Percentiles rank a stretch among this genome's conserved stretches.
Evolutionary conservation across 371 early-diverging fungal species (phyloP).

Genomic region (Blakeslea trispora): DNA sequence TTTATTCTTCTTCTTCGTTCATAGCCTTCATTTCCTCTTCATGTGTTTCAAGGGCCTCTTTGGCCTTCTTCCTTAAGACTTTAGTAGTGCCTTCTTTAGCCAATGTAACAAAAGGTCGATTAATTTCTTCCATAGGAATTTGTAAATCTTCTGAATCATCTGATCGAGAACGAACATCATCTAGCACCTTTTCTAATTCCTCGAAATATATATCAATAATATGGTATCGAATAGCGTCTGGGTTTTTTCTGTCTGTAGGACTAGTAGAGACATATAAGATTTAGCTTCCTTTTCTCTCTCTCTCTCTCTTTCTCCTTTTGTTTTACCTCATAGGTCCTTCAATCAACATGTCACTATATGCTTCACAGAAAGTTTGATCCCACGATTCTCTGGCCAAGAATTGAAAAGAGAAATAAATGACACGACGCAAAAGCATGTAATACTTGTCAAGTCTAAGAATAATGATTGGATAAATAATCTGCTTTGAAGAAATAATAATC

Average conservation of each 20-base stretch:
- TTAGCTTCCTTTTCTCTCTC: neutral
- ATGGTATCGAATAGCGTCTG: slow-evolving; percentile 81
- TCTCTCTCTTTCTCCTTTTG: no score
- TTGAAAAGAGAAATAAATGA: slow-evolving; percentile 68
- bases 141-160: slow-evolving; percentile 37
- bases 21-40: slow-evolving; percentile 28
- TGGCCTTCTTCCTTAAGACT: slow-evolving; percentile 55
- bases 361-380: slow-evolving; percentile 60
- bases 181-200: slow-evolving; percentile 71
- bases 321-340: slow-evolving; percentile 76
- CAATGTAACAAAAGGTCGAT: slow-evolving; percentile 67
- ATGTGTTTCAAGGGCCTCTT: slow-evolving; percentile 41
- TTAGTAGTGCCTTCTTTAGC: slow-evolving; percentile 56
- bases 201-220: slow-evolving; percentile 80
- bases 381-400: slow-evolving; percentile 70
- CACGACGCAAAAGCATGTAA: slow-evolving; percentile 77
- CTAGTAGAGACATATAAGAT: slow-evolving; percentile 35
- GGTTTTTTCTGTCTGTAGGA: slow-evolving; percentile 62
- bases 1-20: slow-evolving; percentile 19
- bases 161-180: slow-evolving; percentile 42
- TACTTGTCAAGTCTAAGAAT: slow-evolving; percentile 79
- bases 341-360: slow-evolving; percentile 61
- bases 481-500: no score
- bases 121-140: slow-evolving; percentile 63
- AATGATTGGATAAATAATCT: neutral